These are phyloP conservation scores for Tetrahymena borealis DNA, from an alignment of 73 alveolate species.

Conservation along the genomic window DNA sequence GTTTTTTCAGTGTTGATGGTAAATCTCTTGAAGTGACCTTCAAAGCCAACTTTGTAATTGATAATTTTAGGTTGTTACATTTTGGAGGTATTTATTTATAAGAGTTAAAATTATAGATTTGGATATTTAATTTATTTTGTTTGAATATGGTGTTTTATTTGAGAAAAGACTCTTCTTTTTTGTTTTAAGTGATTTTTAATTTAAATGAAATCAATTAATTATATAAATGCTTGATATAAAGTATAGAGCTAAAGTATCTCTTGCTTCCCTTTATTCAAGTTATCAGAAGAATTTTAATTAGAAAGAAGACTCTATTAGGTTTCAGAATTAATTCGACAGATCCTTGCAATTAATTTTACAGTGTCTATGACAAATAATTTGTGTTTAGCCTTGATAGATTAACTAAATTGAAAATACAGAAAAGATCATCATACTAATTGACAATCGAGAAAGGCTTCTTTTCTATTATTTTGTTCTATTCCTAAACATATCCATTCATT, in stretches of 20 bases:
- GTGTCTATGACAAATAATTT: too few species aligned
- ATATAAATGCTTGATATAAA: not conserved
- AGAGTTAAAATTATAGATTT: not conserved
- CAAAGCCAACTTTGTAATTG: not conserved
- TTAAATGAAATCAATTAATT: not conserved
- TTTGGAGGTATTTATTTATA: not conserved
- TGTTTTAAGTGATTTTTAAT: not conserved
- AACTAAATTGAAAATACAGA: too few species aligned
- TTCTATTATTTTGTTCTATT: too few species aligned
- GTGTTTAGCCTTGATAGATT: too few species aligned
- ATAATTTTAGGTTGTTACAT: not conserved
- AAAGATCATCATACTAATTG: too few species aligned
- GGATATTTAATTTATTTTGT: not conserved
- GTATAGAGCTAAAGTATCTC: too few species aligned
- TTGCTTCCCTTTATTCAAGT: too few species aligned
- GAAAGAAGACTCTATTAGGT: too few species aligned
- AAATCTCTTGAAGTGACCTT: not conserved
- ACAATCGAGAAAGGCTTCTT: too few species aligned
- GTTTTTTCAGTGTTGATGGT: not conserved
- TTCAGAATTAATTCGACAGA: too few species aligned
- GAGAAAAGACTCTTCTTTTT: not conserved
- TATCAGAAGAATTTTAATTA: too few species aligned
- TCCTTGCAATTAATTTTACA: too few species aligned
- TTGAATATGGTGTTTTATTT: not conserved
- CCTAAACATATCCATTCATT: not conserved